phyloP scores from a whole-genome alignment of 495 filamentous ascomycete genomes.

The Aspergillus nanangensis region DNA sequence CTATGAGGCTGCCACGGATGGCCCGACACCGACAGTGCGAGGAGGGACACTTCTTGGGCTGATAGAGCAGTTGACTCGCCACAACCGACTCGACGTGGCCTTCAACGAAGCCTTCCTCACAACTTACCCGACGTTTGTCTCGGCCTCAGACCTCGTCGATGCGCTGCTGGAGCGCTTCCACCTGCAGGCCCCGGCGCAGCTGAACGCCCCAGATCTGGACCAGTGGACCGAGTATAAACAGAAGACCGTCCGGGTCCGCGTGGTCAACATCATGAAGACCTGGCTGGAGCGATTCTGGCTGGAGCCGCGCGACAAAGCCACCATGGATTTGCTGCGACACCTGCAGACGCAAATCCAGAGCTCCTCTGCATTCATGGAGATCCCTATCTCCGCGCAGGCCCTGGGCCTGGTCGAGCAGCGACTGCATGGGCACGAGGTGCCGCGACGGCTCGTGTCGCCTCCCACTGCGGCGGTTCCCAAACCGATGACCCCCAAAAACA shows the following conservation, averaged over 20 bases:
- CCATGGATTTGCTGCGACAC: conserved; percentile 67
- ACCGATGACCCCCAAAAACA: conserved; percentile 88
- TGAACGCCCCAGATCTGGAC: conserved; percentile 59
- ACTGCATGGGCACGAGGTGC: conserved; percentile 69
- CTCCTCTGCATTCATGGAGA: conserved; percentile 72
- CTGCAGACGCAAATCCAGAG: conserved; percentile 76
- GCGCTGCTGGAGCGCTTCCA: conserved; percentile 76
- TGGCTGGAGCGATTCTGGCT: conserved; percentile 96
- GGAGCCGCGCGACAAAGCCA: conserved; percentile 70
- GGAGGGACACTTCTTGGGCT: conserved; percentile 78
- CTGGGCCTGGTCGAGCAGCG: conserved; percentile 76
- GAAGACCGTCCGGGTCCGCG: conserved; percentile 76
- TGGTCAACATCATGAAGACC: conserved; percentile 87
- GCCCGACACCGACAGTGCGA: conserved; percentile 47
- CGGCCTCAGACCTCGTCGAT: conserved; percentile 76
- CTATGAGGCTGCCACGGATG: conserved; percentile 59
- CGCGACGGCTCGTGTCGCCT: conserved; percentile 69
- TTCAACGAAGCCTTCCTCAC: conserved; percentile 93
- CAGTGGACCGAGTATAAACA: conserved; percentile 80
- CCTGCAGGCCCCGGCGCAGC: conserved; percentile 69
- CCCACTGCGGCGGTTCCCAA: conserved; percentile 65
- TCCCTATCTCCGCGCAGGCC: conserved; percentile 70
- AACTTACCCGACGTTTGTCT: conserved; percentile 86
- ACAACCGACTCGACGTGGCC: conserved; percentile 79
- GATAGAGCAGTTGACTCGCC: conserved; percentile 85